phyloP scores from a whole-genome alignment of 2,329 filamentous ascomycete species.

The Xylariaceae sp. region DNA sequence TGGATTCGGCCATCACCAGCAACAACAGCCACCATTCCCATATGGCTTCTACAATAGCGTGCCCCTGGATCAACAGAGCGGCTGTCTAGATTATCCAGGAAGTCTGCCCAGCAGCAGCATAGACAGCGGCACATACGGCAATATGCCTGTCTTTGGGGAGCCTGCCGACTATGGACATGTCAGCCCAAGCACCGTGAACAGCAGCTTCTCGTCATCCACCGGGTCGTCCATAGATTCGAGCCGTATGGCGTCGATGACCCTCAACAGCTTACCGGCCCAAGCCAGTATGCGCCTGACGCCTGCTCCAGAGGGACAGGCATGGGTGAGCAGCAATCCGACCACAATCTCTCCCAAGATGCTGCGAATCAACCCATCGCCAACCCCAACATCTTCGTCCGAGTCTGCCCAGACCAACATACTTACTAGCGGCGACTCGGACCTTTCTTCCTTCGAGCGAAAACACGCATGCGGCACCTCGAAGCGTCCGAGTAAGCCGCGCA shows the following conservation, averaged over 20 bases:
- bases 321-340: conserved; percentile 14
- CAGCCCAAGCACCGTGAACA: conserved; percentile 11
- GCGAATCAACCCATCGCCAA: conserved; percentile 25
- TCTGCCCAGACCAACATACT: conserved; percentile 15
- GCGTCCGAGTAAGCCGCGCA: not conserved
- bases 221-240: conserved; percentile 22
- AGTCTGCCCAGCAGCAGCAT: conserved; percentile 10
- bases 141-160: conserved; percentile 19
- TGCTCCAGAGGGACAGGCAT: conserved; percentile 3
- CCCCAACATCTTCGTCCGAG: conserved; percentile 23
- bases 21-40: conserved; percentile 17
- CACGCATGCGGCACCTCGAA: not conserved
- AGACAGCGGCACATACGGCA: conserved; percentile 6
- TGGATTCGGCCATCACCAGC: conserved; percentile 10
- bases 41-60: conserved; percentile 15
- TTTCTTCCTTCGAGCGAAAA: conserved; percentile 2
- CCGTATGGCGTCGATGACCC: conserved; percentile 22
- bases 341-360: conserved; percentile 27
- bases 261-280: conserved; percentile 4
- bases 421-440: conserved; percentile 11
- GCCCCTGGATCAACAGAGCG: conserved; percentile 7
- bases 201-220: conserved; percentile 23
- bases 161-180: conserved; percentile 14
- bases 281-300: not conserved
- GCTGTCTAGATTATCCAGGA: conserved; percentile 12